Evolutionary conservation across 257 asterid genomes (phyloP).

Genomic region (Solanum chaucha): DNA sequence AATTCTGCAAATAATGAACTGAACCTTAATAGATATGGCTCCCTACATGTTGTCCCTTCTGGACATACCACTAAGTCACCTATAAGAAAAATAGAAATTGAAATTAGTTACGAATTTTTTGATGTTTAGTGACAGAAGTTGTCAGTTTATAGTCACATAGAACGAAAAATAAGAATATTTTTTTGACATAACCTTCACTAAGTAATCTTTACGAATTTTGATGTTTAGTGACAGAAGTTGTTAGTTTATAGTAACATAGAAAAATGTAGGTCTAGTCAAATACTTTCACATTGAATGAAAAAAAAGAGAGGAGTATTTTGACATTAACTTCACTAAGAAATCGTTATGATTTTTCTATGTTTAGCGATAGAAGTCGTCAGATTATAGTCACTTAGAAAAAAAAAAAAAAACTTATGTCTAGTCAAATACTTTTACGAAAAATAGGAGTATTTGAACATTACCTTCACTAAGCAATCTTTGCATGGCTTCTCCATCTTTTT

Average conservation of each 20-base stretch:
- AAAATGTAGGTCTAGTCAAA: no score
- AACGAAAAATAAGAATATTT: no score
- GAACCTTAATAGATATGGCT: constrained; percentile 74
- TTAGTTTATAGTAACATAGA: no score
- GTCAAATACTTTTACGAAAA: not conserved
- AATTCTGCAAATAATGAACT: constrained; percentile 84
- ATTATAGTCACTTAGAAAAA: no score
- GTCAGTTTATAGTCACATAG: no score
- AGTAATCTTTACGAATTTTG: no score
- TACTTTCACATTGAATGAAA: no score
- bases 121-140: no score
- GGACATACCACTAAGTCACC: constrained; percentile 91
- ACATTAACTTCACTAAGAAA: not conserved
- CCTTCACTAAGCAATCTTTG: constrained; percentile 28
- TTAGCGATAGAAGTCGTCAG: not conserved
- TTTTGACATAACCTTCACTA: no score
- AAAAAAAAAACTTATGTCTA: no score
- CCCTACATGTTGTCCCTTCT: constrained; percentile 94
- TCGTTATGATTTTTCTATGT: no score
- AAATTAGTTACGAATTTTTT: not conserved
- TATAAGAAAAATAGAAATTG: not conserved
- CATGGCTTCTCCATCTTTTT: constrained; percentile 49
- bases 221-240: no score
- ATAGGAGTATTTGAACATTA: not conserved
- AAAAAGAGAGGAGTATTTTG: not conserved